phyloP scores from a whole-genome alignment of 2,329 filamentous ascomycete species.

The Zasmidium angulare region DNA sequence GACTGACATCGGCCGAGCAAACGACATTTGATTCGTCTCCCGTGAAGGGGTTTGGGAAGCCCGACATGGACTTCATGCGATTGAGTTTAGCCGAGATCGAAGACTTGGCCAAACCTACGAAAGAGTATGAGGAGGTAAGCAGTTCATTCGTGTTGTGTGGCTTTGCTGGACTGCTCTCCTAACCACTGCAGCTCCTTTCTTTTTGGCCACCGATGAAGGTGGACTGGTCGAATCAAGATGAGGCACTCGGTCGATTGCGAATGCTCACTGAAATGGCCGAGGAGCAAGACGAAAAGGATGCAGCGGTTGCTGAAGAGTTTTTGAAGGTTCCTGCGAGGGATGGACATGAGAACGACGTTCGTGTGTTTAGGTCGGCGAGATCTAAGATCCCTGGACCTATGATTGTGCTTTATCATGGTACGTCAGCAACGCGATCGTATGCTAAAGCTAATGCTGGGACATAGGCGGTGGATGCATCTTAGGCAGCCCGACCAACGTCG shows the following conservation, averaged over 20 bases:
- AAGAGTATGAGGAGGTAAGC: slow-evolving; percentile 5
- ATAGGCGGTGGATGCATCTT: slow-evolving; percentile 19
- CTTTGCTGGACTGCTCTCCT: neutral
- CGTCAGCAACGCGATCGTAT: neutral
- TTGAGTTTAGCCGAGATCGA: slow-evolving; percentile 1
- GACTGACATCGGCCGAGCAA: too few relatives aligned
- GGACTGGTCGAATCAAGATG: slow-evolving; percentile 13
- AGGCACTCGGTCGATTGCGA: slow-evolving; percentile 12
- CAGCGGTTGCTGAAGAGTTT: slow-evolving; percentile 10
- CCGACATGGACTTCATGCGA: slow-evolving; percentile 1
- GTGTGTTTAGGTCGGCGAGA: slow-evolving; percentile 7
- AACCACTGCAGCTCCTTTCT: slow-evolving; percentile 11
- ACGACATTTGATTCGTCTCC: too few relatives aligned
- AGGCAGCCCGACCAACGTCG: slow-evolving; percentile 17
- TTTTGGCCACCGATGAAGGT: slow-evolving; percentile 18
- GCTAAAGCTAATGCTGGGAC: neutral
- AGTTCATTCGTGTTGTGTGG: neutral
- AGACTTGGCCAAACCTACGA: slow-evolving; percentile 3
- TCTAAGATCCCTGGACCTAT: slow-evolving; percentile 15
- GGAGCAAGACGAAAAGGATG: slow-evolving; percentile 18
- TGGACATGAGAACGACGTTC: slow-evolving; percentile 14
- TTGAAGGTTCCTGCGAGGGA: slow-evolving; percentile 9
- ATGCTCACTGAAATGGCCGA: slow-evolving; percentile 17
- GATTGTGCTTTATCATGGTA: slow-evolving; percentile 26
- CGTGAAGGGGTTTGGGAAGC: neutral